A percentile compares a stretch with the other conserved stretches of the same genome.
phyloP scores from a whole-genome alignment of 2,329 filamentous ascomycete genomes.

The Aspergillus sp. region DNA sequence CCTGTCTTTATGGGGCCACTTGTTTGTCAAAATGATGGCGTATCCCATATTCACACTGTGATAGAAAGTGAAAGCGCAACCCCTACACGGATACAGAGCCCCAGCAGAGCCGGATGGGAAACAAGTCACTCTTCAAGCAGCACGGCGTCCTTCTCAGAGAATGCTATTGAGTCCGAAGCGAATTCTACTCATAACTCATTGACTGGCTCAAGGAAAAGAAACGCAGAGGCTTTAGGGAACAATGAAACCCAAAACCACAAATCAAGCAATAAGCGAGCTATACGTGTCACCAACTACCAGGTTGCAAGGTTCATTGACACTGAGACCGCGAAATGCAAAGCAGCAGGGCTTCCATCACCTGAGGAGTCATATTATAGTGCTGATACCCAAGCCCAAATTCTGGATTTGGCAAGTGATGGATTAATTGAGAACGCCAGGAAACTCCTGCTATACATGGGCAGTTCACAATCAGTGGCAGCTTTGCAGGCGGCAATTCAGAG shows the following conservation, averaged over 20 bases:
- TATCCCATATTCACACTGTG: neutral
- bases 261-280: neutral
- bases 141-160: neutral
- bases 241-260: neutral
- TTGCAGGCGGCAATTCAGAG: neutral
- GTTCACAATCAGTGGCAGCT: neutral
- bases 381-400: neutral
- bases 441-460: neutral
- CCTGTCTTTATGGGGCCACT: neutral
- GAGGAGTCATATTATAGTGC: neutral
- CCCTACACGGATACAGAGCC: neutral
- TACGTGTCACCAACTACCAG: neutral
- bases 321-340: neutral
- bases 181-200: neutral
- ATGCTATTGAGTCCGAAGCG: neutral
- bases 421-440: neutral
- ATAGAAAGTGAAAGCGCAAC: neutral
- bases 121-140: neutral
- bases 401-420: neutral
- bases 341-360: neutral
- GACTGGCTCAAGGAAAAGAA: neutral
- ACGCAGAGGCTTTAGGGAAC: neutral
- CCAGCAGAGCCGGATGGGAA: neutral
- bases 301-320: neutral
- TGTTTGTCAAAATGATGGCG: neutral